phyloP scores from a whole-genome alignment of 192 early-diverging fungal genomes.

The Gonapodya sp. region DNA sequence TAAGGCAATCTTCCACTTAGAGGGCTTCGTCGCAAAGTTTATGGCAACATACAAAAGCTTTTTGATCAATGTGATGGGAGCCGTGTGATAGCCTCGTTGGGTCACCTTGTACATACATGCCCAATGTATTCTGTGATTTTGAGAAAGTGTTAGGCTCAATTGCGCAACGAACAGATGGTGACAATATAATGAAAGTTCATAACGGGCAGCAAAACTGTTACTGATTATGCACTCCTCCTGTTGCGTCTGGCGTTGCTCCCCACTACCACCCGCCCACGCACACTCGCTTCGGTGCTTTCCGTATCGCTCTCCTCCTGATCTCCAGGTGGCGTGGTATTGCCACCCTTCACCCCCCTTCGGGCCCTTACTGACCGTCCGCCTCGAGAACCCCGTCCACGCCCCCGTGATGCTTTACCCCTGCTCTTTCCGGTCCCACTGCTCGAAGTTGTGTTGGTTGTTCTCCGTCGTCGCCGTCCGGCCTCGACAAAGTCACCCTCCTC shows the following conservation, averaged over 20 bases:
- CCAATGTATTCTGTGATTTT: too few relatives aligned
- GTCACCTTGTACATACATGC: too few relatives aligned
- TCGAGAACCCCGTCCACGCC: background rate
- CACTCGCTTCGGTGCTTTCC: background rate
- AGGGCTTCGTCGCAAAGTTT: conserved; percentile 83
- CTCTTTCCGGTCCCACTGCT: background rate
- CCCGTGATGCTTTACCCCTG: background rate
- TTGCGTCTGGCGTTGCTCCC: background rate
- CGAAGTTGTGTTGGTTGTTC: background rate
- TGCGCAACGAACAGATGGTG: too few relatives aligned
- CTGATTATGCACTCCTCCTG: background rate
- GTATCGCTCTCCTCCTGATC: background rate
- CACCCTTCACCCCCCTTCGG: background rate
- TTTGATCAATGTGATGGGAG: conserved; percentile 16
- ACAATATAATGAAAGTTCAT: too few relatives aligned
- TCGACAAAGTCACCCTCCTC: background rate
- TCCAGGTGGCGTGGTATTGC: background rate
- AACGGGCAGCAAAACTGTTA: too few relatives aligned
- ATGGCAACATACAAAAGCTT: conserved; percentile 88
- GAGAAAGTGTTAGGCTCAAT: too few relatives aligned
- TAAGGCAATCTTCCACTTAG: conserved; percentile 91
- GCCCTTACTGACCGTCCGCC: background rate
- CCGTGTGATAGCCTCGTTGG: background rate
- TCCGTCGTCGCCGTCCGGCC: background rate
- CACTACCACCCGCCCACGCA: background rate